A percentile compares a stretch with the other conserved stretches of the same genome.
Evolutionary conservation across 176 grass and related monocot genomes (phyloP).

Genomic region (sorghum (Sorghum bicolor)): Sorghum_bicolor_NCBIv3 NC_012870.2:5958001-5958500

Average conservation of each 20-base stretch:
- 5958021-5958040: neutral
- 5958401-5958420: constrained; percentile 74
- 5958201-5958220: neutral
- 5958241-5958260: constrained; percentile 31
- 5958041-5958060: constrained; percentile 14
- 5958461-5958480: neutral
- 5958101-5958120: neutral
- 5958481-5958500: constrained; percentile 23
- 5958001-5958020: constrained; percentile 2
- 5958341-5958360: neutral
- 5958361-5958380: constrained; percentile 46
- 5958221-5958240: constrained; percentile 16
- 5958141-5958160: constrained; percentile 10
- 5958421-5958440: constrained; percentile 98
- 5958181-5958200: constrained; percentile 52
- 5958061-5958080: neutral
- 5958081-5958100: neutral
- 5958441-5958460: constrained; percentile 59
- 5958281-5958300: constrained; percentile 32
- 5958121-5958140: constrained; percentile 1
- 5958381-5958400: constrained; percentile 46
- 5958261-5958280: constrained; percentile 53
- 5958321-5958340: constrained; percentile 57
- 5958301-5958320: constrained; percentile 43
- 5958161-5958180: neutral